Base-by-base conservation (phyloP, 495 filamentous ascomycete species). In the Aspergillus egyptiacus region DNA sequence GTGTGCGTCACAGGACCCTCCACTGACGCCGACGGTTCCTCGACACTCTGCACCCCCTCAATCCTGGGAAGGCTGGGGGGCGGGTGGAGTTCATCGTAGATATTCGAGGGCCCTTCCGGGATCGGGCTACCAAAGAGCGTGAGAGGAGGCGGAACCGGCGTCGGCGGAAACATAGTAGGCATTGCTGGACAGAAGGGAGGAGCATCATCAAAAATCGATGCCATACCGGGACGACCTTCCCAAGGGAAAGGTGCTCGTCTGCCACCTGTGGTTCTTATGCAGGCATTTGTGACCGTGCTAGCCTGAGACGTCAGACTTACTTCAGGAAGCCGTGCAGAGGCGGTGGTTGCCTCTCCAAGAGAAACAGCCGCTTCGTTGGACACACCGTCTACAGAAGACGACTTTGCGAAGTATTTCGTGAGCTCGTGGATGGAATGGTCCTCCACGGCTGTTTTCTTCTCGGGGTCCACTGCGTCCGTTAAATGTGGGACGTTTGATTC, bases 11-110 rank as follows among this genome's bases (percentile, higher is more conserved):
- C n/a, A n/a, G n/a, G n/a, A n/a, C n/a, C n/a, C n/a, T n/a, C n/a
- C 46, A 39, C 48, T 46, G 48, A 23, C 30, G 32, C 48, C 40
- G 52, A 55, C 39, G 34, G 27, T 35, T 49, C 32, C 34, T 39
- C 36, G 50, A 43, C 40, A 31, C 41, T 35, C 37, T 51, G 27
- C 30, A 17, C 34, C 20, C 35, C 38, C 30, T 34, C 20, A 2
- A 7, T 34, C n/a, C 15, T 32, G 28, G 20, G 11, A n/a, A 40
- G 17, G 18, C 13, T 41, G 18, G 28, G 17, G 25, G 27, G 37
- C 24, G 47, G 17, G 23, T 31, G 37, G n/a, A 41, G 37, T 7
- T 10, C 25, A 2, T 52, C 54, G 6, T 19, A 56, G 20, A 52
- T 56, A 5, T 48, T 44, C 0, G 35, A 42, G 9, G 50, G 50